phyloP scores from a whole-genome alignment of 306 rosid species.

The Cyclanthera cordifolia region DNA sequence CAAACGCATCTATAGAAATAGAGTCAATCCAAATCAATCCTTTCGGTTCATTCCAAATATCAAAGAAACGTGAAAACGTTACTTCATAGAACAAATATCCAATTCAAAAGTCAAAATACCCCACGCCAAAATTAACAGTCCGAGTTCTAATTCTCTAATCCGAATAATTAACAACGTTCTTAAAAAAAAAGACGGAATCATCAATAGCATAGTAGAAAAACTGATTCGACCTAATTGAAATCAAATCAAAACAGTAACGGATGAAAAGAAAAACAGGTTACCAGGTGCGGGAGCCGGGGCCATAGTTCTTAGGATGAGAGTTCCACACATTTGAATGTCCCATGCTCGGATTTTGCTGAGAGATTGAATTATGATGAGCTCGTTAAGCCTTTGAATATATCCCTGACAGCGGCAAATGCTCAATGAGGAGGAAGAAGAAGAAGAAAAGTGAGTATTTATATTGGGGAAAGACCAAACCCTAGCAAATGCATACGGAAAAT shows the following conservation, averaged over 20 bases:
- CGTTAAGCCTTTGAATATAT: neutral
- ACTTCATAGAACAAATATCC: too few species aligned
- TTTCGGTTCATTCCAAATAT: neutral
- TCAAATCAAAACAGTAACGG: neutral
- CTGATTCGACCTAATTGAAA: neutral
- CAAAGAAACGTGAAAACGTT: neutral
- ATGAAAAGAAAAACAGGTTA: conserved; percentile 6
- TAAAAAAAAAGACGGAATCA: neutral
- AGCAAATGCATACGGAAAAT: neutral
- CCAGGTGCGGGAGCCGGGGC: conserved; percentile 95
- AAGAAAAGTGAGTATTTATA: neutral
- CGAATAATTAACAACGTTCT: neutral
- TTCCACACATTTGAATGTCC: conserved; percentile 90
- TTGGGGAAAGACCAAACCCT: neutral
- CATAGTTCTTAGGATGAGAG: conserved; percentile 83
- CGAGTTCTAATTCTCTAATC: neutral
- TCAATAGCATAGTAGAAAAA: neutral
- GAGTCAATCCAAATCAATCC: too few species aligned
- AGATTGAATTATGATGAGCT: neutral
- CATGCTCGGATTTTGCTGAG: conserved; percentile 26
- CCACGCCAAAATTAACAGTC: neutral
- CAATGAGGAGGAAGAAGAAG: neutral
- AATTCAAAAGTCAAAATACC: neutral
- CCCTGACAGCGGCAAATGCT: neutral
- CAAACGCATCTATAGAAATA: neutral